These are phyloP conservation scores for Neobulgaria alba DNA, from an alignment of 2,329 filamentous ascomycete species.

Conservation along the genomic window DNA sequence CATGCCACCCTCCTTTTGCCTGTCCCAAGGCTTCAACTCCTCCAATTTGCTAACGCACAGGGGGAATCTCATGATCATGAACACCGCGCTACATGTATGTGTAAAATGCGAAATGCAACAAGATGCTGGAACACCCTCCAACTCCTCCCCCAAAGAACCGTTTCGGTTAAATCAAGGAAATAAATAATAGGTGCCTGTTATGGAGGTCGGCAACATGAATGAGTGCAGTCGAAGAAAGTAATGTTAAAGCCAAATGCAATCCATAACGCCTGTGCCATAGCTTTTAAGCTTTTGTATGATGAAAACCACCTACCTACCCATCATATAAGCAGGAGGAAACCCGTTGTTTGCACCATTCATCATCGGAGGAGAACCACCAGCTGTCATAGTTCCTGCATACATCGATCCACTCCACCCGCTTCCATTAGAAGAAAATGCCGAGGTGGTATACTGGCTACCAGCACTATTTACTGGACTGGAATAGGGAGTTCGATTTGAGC, in stretches of 20 bases:
- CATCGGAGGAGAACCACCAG: conserved; percentile 23
- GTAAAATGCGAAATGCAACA: conserved; percentile 24
- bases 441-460: conserved; percentile 17
- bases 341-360: conserved; percentile 23
- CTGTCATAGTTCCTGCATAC: conserved; percentile 25
- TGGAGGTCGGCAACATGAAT: conserved; percentile 8
- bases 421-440: conserved; percentile 12
- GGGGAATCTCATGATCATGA: conserved; percentile 29
- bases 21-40: conserved; percentile 25
- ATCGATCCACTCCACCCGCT: conserved; percentile 25
- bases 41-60: conserved; percentile 25
- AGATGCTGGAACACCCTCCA: conserved; percentile 21
- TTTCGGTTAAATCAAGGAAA: conserved; percentile 11
- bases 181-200: conserved; percentile 13
- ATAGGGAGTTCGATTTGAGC: conserved; percentile 27
- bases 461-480: conserved; percentile 18
- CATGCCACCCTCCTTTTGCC: conserved; percentile 19
- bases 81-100: conserved; percentile 27
- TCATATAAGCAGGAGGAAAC: conserved; percentile 30
- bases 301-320: conserved; percentile 27
- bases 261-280: conserved; percentile 16
- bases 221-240: conserved; percentile 13
- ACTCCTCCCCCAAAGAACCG: conserved; percentile 23
- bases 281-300: conserved; percentile 9
- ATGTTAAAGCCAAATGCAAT: conserved; percentile 9